phyloP scores from a whole-genome alignment of 2,329 filamentous ascomycete species.

The Fusarium pseudonygamai region DNA sequence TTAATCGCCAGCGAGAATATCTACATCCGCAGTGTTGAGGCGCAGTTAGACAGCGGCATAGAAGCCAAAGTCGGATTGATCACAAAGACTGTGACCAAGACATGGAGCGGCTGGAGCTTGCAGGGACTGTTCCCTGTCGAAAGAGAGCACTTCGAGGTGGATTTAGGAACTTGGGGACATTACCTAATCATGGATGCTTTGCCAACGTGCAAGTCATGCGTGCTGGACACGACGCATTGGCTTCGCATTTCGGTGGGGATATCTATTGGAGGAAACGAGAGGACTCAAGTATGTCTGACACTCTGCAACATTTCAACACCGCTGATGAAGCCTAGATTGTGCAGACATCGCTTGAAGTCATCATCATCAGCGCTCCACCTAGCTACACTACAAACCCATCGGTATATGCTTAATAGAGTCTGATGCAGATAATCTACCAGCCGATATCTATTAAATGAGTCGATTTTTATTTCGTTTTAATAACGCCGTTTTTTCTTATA shows the following conservation, averaged over 20 bases:
- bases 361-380: too few species aligned
- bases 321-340: too few species aligned
- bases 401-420: too few species aligned
- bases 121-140: not conserved
- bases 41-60: rapidly evolving
- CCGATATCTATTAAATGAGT: too few species aligned
- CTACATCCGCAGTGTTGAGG: not conserved
- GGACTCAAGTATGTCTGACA: too few species aligned
- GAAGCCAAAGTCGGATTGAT: not conserved
- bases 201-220: not conserved
- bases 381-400: too few species aligned
- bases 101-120: rapidly evolving
- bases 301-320: too few species aligned
- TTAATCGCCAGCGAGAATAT: not conserved
- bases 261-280: not conserved
- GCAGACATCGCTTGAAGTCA: too few species aligned
- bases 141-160: not conserved
- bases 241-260: not conserved
- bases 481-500: too few species aligned
- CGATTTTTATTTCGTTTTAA: too few species aligned
- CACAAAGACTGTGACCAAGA: not conserved
- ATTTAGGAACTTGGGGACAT: not conserved
- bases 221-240: not conserved
- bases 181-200: not conserved
- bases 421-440: too few species aligned